Conservation (phyloP, 345 rosid genomes). For the Trapa incisa region DNA sequence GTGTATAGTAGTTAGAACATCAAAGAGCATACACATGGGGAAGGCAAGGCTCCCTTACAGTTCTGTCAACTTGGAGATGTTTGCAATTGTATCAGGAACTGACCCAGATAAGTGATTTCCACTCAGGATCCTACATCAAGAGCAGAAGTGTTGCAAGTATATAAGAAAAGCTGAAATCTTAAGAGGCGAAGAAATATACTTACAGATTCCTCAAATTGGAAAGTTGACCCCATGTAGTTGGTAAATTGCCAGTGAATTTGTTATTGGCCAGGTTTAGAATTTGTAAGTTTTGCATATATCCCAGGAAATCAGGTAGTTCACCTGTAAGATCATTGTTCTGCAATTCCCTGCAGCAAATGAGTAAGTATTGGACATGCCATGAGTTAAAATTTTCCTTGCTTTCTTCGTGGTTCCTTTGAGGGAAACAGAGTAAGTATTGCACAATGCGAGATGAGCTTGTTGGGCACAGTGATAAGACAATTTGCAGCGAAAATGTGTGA, state of each 20-base stretch:
- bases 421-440: background rate
- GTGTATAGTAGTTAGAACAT: background rate
- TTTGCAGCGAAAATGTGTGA: background rate
- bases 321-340: slow-evolving; percentile 70
- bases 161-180: background rate
- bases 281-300: slow-evolving; percentile 44
- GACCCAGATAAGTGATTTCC: slow-evolving; percentile 13
- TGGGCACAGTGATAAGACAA: background rate
- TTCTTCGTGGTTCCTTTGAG: background rate
- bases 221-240: slow-evolving; percentile 51
- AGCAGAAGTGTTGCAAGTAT: background rate
- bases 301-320: slow-evolving; percentile 55
- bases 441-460: background rate
- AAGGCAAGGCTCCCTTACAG: slow-evolving; percentile 4
- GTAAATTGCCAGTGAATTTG: slow-evolving; percentile 66
- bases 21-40: background rate
- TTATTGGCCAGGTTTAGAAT: slow-evolving; percentile 66
- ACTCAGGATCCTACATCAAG: slow-evolving; percentile 8
- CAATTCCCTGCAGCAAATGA: slow-evolving; percentile 54
- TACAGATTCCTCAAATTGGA: slow-evolving; percentile 60
- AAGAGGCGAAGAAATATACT: slow-evolving; percentile 9
- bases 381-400: background rate
- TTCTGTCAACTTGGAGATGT: slow-evolving; percentile 5
- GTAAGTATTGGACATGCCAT: background rate
- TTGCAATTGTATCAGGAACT: slow-evolving; percentile 8